Evolutionary conservation across 2,329 filamentous ascomycete species (phyloP).

Genomic region (Myriosclerotinia curreyana): DNA sequence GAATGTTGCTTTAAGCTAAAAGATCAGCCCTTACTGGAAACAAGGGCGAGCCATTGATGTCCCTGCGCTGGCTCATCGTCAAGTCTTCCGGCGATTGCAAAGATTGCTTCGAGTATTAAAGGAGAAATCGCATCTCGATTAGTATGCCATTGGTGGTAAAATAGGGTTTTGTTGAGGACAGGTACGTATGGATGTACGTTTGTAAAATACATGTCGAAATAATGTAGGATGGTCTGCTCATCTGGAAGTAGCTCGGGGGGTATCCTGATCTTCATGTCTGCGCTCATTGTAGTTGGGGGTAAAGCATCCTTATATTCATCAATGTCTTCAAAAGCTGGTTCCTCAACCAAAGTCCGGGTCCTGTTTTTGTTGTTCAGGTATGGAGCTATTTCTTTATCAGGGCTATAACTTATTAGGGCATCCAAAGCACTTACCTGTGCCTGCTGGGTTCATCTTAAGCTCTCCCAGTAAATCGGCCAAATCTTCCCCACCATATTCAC

Average conservation of each 20-base stretch:
- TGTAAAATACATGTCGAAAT: conserved; percentile 86
- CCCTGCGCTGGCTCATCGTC: conserved; percentile 81
- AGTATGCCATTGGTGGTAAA: conserved; percentile 87
- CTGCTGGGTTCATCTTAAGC: conserved; percentile 81
- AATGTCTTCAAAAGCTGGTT: conserved; percentile 64
- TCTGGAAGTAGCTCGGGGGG: conserved; percentile 91
- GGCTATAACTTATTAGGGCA: neutral
- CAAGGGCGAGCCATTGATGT: conserved; percentile 88
- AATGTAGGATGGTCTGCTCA: conserved; percentile 75
- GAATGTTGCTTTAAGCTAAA: neutral
- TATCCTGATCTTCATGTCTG: conserved; percentile 78
- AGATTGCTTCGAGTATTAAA: conserved; percentile 82
- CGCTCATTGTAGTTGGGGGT: conserved; percentile 62
- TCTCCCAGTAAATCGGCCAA: conserved; percentile 80
- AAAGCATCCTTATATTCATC: conserved; percentile 71
- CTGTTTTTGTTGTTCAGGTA: conserved; percentile 68
- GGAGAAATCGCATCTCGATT: conserved; percentile 84
- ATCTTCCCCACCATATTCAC: conserved; percentile 62
- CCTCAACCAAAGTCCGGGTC: conserved; percentile 50
- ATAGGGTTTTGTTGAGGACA: conserved; percentile 75
- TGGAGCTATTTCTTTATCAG: conserved; percentile 55
- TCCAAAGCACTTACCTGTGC: conserved; percentile 63
- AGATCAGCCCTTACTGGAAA: conserved; percentile 59
- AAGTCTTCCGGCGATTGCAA: conserved; percentile 81
- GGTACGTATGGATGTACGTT: conserved; percentile 93